These are phyloP conservation scores for Vigna mungo DNA, from an alignment of 306 rosid genomes.

Conservation along the genomic window DNA sequence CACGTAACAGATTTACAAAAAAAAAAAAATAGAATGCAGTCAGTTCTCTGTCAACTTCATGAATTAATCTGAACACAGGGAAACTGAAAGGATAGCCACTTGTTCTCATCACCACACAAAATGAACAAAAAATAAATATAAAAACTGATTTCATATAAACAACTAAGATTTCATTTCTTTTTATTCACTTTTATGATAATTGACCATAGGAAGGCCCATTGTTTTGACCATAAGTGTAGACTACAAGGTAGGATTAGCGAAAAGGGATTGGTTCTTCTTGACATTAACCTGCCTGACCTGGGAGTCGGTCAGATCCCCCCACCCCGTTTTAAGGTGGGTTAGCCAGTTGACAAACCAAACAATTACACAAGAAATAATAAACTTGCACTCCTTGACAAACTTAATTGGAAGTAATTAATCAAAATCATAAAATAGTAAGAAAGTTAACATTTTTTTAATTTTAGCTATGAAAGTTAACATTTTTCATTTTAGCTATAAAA, in stretches of 20 bases:
- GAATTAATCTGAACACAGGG: slow-evolving; percentile 14
- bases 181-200: not conserved
- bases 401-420: not conserved
- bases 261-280: not conserved
- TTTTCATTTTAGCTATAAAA: not conserved
- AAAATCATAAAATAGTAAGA: not conserved
- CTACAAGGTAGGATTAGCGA: not conserved
- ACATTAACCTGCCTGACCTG: not conserved
- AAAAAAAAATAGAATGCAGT: not conserved
- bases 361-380: not conserved
- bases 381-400: not conserved
- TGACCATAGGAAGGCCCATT: not conserved
- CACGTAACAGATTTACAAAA: slow-evolving; percentile 11
- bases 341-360: not conserved
- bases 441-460: not conserved
- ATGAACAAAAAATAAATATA: not conserved
- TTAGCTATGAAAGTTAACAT: not conserved
- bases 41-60: slow-evolving; percentile 27
- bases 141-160: slow-evolving; percentile 24
- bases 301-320: not conserved
- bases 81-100: slow-evolving; percentile 19
- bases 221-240: slow-evolving; percentile 26
- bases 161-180: not conserved
- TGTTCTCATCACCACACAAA: slow-evolving; percentile 20
- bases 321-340: slow-evolving; percentile 1